phyloP scores from a whole-genome alignment of 441 rosid genomes.

The Aquilaria agallochum region DNA sequence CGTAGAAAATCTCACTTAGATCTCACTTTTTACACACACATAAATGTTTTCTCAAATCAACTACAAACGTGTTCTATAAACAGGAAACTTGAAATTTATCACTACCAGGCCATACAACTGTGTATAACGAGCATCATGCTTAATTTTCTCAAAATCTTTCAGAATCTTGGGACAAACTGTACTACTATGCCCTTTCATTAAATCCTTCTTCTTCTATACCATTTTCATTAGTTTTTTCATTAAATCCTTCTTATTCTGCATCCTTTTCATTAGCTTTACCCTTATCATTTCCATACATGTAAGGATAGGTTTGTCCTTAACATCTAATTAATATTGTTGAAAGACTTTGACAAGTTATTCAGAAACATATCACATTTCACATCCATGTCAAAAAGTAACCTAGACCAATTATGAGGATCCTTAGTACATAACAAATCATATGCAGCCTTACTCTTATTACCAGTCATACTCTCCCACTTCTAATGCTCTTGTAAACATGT shows the following conservation, averaged over 20 bases:
- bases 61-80: neutral
- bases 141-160: neutral
- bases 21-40: neutral
- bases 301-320: neutral
- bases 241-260: too few species aligned
- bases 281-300: neutral
- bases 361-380: neutral
- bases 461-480: neutral
- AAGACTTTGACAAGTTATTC: neutral
- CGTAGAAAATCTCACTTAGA: neutral
- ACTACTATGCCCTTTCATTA: neutral
- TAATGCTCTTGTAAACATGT: neutral
- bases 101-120: neutral
- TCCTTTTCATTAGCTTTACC: neutral
- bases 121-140: neutral
- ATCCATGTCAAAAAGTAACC: neutral
- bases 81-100: neutral
- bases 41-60: too few species aligned
- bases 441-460: neutral
- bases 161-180: neutral
- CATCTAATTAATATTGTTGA: neutral
- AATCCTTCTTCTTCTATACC: neutral
- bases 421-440: neutral
- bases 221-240: too few species aligned
- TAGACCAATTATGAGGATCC: neutral